Evolutionary conservation across 2,329 filamentous ascomycete species (phyloP), one percentile per base, ranked within the genome.

Genomic region (Trichoderma oligosporum): DNA sequence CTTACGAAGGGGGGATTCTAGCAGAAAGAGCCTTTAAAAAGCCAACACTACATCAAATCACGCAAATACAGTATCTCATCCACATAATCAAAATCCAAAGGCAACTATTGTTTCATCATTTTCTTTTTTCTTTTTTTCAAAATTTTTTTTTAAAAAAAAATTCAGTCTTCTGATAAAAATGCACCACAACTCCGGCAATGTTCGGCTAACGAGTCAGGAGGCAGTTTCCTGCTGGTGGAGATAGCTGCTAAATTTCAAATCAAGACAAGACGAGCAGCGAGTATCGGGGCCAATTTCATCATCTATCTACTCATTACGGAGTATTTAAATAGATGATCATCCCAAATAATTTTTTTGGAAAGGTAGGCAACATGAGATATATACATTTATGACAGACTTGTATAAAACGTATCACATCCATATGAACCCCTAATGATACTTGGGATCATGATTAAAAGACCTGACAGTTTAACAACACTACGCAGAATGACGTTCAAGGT

Each of bases 161-260:
- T n/a, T 4, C 16, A 36, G 20, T 7, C 8, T 14, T 27, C 24
- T 29, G 18, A 8, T 27, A 14, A 11, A 14, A 11, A 29, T 22
- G n/a, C 24, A 29, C 18, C n/a, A 29, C n/a, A 38, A 20, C 12
- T 46, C 46, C 52, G 52, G 52, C 41, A 55, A 55, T 55, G 52
- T 46, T 55, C 52, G 52, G 52, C 18, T 55, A 55, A 46, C 24
- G 52, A 45, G 52, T 55, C 31, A 55, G 45, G 31, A 25, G 25
- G 3, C n/a, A 6, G 22, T 14, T n/a, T n/a, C n/a, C 27, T 31
- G 27, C 27, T 24, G 31, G 52, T 46, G 31, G 52, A 29, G 39
- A 29, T 29, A 7, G 27, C 4, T 7, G 11, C 31, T 16, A 22
- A 46, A 20, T n/a, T 16, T 46, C 49, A 20, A 53, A 35, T 12